phyloP scores from a whole-genome alignment of 495 filamentous ascomycete genomes.

The Xylaria telfairii region DNA sequence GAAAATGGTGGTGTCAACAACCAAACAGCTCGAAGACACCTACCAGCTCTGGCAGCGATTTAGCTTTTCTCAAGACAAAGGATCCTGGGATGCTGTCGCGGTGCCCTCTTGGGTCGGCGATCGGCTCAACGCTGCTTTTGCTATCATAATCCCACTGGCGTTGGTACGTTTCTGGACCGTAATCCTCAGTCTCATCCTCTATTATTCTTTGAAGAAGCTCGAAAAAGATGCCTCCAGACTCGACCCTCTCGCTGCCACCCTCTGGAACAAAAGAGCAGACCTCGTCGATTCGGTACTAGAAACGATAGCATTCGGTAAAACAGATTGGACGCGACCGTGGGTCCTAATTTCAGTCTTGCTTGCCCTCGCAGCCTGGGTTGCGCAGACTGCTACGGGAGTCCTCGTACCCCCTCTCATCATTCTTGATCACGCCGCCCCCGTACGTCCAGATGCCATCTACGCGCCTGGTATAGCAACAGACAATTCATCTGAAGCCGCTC shows the following conservation, averaged over 20 bases:
- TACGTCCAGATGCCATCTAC: slow-evolving; percentile 36
- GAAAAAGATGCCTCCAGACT: slow-evolving; percentile 2
- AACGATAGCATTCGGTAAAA: slow-evolving; percentile 22
- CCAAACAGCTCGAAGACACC: slow-evolving; percentile 22
- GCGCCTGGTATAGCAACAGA: slow-evolving; percentile 25
- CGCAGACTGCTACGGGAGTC: slow-evolving; percentile 32
- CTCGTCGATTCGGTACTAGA: slow-evolving; percentile 34
- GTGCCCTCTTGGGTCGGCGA: slow-evolving; percentile 33
- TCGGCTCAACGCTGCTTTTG: slow-evolving; percentile 37
- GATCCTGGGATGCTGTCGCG: slow-evolving; percentile 33
- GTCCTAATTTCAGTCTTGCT: slow-evolving; percentile 24
- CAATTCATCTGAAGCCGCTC: not conserved
- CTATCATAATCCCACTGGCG: slow-evolving; percentile 32
- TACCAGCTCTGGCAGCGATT: slow-evolving; percentile 37
- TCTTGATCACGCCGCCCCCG: slow-evolving; percentile 36
- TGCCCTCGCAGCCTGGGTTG: slow-evolving; percentile 29
- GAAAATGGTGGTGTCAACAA: not conserved
- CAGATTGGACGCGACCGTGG: slow-evolving; percentile 25
- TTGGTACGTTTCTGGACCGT: slow-evolving; percentile 35
- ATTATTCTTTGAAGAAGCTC: slow-evolving; percentile 30
- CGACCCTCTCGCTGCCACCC: slow-evolving; percentile 26
- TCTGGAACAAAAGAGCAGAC: slow-evolving; percentile 39
- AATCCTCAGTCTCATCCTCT: slow-evolving; percentile 29
- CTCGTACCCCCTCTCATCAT: slow-evolving; percentile 36
- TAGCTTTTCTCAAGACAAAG: slow-evolving; percentile 29